Conservation (phyloP, 2,329 filamentous ascomycete genomes). For the Arthroderma sp. region DNA sequence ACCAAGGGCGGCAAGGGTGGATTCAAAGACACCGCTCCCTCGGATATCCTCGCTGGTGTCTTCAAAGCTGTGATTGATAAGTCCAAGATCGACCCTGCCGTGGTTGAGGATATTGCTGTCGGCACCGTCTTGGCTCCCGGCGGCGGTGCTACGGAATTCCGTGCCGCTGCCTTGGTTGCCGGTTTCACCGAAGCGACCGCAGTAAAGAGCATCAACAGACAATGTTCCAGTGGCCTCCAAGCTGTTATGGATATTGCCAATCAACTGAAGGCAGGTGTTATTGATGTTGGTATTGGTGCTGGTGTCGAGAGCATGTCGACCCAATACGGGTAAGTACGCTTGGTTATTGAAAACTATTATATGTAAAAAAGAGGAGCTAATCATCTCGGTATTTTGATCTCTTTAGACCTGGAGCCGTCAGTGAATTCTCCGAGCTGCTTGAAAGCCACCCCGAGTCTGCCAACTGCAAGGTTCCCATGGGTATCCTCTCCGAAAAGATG, state of each 20-base stretch:
- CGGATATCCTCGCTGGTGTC: constrained; percentile 73
- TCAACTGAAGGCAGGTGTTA: constrained; percentile 81
- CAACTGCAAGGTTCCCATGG: constrained; percentile 98
- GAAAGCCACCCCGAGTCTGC: constrained; percentile 68
- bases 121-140: constrained; percentile 85
- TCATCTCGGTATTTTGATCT: too few relatives aligned
- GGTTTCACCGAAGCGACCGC: constrained; percentile 77
- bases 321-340: constrained; percentile 64
- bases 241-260: constrained; percentile 91
- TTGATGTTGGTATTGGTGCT: constrained; percentile 84
- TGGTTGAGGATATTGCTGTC: constrained; percentile 87
- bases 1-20: constrained; percentile 86
- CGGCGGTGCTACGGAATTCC: constrained; percentile 92
- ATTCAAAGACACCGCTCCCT: constrained; percentile 85
- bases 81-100: constrained; percentile 72
- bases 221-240: constrained; percentile 87
- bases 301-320: constrained; percentile 93
- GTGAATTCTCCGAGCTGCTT: constrained; percentile 83
- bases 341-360: neutral
- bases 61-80: constrained; percentile 70
- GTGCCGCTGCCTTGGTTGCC: constrained; percentile 76
- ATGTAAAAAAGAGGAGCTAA: neutral
- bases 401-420: constrained; percentile 61
- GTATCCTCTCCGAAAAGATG: constrained; percentile 86
- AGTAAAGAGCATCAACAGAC: constrained; percentile 81